phyloP scores from a whole-genome alignment of 2,329 filamentous ascomycete species.

The Fusarium nanum region DNA sequence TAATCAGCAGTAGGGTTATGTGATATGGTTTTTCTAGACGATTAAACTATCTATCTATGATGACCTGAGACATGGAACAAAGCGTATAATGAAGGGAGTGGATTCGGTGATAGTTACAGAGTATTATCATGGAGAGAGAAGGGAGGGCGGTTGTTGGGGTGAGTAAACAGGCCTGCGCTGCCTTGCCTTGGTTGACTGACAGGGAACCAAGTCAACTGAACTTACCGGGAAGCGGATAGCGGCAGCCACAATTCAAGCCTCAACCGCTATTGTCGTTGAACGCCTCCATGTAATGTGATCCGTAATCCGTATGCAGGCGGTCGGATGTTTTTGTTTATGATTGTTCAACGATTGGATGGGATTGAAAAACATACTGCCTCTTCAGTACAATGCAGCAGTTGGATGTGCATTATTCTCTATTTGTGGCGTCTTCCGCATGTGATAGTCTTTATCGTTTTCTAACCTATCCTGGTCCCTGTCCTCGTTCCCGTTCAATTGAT shows the following conservation, averaged over 20 bases:
- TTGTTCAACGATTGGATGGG: neutral
- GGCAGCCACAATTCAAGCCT: constrained; percentile 32
- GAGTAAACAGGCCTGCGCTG: neutral
- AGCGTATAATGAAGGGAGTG: constrained; percentile 6
- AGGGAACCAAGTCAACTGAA: neutral
- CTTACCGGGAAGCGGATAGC: constrained; percentile 27
- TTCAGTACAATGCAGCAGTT: constrained; percentile 4
- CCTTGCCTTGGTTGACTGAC: neutral
- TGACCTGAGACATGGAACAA: constrained; percentile 15
- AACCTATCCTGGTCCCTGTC: constrained; percentile 10
- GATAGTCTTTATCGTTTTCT: constrained; percentile 9
- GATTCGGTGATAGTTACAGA: neutral
- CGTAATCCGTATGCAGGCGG: neutral
- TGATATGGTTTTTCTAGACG: neutral
- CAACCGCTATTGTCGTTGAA: constrained; percentile 24
- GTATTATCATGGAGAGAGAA: neutral
- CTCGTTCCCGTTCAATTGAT: constrained; percentile 15
- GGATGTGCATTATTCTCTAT: neutral
- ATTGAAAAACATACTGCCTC: constrained; percentile 6
- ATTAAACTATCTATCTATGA: neutral
- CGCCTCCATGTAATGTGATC: neutral
- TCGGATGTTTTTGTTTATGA: constrained; percentile 3
- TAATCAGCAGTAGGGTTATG: neutral
- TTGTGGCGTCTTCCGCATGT: constrained; percentile 29
- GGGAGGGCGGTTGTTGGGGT: constrained; percentile 27